Evolutionary conservation across 2,329 filamentous ascomycete genomes (phyloP).

Genomic region (Microdochium nivale): DNA sequence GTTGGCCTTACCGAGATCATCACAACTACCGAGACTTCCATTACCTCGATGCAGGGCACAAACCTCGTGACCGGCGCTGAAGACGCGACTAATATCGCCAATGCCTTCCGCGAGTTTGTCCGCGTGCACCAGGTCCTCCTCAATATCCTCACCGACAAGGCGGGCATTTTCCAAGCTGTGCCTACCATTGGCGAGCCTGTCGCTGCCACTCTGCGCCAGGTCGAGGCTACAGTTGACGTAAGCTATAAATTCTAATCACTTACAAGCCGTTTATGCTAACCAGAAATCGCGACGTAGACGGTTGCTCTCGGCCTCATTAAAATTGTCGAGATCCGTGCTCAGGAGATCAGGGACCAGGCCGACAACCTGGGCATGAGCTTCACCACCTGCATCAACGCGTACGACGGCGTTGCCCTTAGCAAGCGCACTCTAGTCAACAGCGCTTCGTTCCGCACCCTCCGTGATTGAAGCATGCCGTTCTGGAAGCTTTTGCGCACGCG

Average conservation of each 20-base stretch:
- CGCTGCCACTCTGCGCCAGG: constrained; percentile 13
- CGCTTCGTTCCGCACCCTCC: not conserved
- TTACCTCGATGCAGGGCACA: constrained; percentile 10
- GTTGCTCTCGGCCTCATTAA: constrained; percentile 12
- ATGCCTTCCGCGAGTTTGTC: constrained; percentile 21
- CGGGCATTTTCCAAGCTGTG: constrained; percentile 15
- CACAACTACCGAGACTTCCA: constrained; percentile 6
- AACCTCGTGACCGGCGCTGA: constrained; percentile 4
- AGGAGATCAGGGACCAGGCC: not conserved
- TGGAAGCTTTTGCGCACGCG: too few relatives aligned
- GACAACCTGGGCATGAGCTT: not conserved
- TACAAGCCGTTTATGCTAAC: too few relatives aligned
- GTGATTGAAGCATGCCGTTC: too few relatives aligned
- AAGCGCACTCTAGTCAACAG: not conserved
- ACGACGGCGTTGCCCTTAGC: not conserved
- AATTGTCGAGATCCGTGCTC: not conserved
- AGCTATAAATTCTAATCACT: constrained; percentile 2
- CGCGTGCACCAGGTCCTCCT: constrained; percentile 20
- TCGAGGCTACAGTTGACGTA: constrained; percentile 16
- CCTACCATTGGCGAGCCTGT: constrained; percentile 19
- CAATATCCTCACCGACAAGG: constrained; percentile 24
- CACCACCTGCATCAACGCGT: not conserved
- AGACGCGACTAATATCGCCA: constrained; percentile 10
- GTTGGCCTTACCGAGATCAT: constrained; percentile 20
- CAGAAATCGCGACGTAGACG: constrained; percentile 2